Base-by-base conservation (phyloP, 768 basidiomycete genomes). In the Russula sp. region DNA sequence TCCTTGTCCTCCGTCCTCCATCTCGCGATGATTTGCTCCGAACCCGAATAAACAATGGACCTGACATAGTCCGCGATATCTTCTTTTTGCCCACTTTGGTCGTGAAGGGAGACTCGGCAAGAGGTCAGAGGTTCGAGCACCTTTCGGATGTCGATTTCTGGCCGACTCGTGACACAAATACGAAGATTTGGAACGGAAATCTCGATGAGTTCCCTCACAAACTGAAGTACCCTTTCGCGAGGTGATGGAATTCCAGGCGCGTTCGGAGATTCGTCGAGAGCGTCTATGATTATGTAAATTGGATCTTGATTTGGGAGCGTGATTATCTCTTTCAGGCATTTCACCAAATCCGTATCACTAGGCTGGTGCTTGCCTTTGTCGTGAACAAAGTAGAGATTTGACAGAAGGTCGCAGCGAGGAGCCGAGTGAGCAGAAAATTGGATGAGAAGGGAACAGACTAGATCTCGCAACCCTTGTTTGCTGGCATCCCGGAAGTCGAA, bases 211-310 rank as follows among this genome's bases (percentile, higher is more conserved):
- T 60, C 49, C 49, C n/a, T 40, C 49, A 60, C 10, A 14, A 14
- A 22, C 48, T 7, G 48, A 49, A 49, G 24, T 0, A 49, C 48
- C 4, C 24, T 11, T 24, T 24, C 48, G 13, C 48, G 48, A 26
- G 48, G 48, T 24, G 48, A 14, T 49, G 48, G 48, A 49, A 49
- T 14, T 24, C 48, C 48, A 49, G 48, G 14, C 2, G 13, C 7
- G 24, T 49, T 26, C 11, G 48, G 5, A 16, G 26, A 34, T 14
- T 62, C 61, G 18, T 62, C 61, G 1, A 62, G 40, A 1, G 52
- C 53, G 18, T 62, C 61, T 2, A 55, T 14, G n/a, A 54, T 40
- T 14, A 60, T 18, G 36, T 60, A 60, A 5, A 20, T 30, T 9
- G 38, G 48, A 28, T 3, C 5, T 24, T 22, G 20, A 50, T 16